phyloP scores from a whole-genome alignment of 176 grass and related monocot species.

The Carex kokanica region DNA sequence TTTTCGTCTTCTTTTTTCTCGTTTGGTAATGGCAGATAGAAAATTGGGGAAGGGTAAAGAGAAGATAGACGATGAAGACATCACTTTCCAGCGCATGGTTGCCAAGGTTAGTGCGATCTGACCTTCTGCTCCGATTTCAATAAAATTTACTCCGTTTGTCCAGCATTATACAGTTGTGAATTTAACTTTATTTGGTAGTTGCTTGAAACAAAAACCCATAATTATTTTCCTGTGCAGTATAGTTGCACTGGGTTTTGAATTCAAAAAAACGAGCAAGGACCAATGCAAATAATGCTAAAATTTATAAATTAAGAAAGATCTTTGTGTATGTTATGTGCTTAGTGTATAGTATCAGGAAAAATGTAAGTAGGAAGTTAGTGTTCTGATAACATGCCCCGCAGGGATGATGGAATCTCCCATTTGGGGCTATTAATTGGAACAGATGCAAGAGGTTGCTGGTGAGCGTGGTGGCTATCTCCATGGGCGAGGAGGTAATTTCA shows the following conservation, averaged over 20 bases:
- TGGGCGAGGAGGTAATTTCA: slow-evolving; percentile 80
- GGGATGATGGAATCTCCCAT: slow-evolving; percentile 80
- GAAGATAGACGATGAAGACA: slow-evolving; percentile 91
- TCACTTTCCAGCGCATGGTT: slow-evolving; percentile 98
- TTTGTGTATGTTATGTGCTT: neutral
- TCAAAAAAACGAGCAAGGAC: neutral
- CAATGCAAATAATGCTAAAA: neutral
- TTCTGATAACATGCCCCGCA: slow-evolving; percentile 99
- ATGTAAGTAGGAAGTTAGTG: slow-evolving; percentile 7
- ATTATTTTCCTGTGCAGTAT: neutral
- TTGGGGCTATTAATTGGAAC: slow-evolving; percentile 52
- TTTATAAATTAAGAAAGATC: neutral
- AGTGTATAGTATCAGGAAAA: neutral
- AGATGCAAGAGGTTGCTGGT: slow-evolving; percentile 99
- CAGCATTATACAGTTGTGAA: neutral
- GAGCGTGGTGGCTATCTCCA: slow-evolving; percentile 97
- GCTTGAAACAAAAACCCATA: neutral
- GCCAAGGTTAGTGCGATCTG: slow-evolving; percentile 92
- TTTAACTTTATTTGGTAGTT: neutral
- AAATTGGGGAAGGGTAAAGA: slow-evolving; percentile 95
- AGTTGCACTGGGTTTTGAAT: neutral
- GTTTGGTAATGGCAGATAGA: slow-evolving; percentile 48
- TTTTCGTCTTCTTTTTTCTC: neutral
- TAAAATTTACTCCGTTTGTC: neutral
- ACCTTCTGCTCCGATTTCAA: slow-evolving; percentile 29